Conservation (phyloP, 768 basidiomycete species). For the Polyporus arcularius region DNA sequence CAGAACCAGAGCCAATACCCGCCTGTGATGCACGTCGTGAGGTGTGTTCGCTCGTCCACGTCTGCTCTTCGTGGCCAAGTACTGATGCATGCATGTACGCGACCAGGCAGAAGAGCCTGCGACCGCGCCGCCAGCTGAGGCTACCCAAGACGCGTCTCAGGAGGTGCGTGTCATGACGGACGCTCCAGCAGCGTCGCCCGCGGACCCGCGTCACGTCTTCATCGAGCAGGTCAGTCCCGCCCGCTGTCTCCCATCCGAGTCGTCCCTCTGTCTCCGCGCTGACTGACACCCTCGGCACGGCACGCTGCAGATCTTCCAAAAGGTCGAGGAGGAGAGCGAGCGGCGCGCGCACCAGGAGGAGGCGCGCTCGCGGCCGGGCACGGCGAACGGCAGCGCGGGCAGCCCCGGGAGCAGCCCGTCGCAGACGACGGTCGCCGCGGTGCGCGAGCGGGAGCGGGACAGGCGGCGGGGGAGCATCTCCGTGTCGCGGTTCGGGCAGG, state of each 20-base stretch:
- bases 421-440: slow-evolving; percentile 3
- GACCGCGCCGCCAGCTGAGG: too few species aligned
- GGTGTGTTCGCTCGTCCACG: neutral
- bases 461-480: slow-evolving; percentile 53
- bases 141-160: too few species aligned
- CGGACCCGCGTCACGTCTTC: slow-evolving; percentile 14
- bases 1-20: too few species aligned
- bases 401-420: neutral
- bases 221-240: slow-evolving; percentile 21
- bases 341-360: slow-evolving; percentile 38
- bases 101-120: too few species aligned
- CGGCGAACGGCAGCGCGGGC: slow-evolving; percentile 4
- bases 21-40: neutral
- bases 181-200: neutral
- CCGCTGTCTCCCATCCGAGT: neutral
- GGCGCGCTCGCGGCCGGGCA: slow-evolving; percentile 5
- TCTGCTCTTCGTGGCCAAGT: neutral
- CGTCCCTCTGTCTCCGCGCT: neutral
- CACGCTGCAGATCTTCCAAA: slow-evolving; percentile 51
- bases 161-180: neutral
- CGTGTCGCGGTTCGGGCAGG: slow-evolving; percentile 63
- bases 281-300: neutral
- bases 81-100: too few species aligned
- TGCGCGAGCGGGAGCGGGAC: slow-evolving; percentile 15
- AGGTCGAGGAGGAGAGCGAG: slow-evolving; percentile 59